A percentile compares a stretch with the other conserved stretches of the same genome.
phyloP scores from a whole-genome alignment of 2,329 filamentous ascomycete genomes.

The Neocucurbitaria cava region DNA sequence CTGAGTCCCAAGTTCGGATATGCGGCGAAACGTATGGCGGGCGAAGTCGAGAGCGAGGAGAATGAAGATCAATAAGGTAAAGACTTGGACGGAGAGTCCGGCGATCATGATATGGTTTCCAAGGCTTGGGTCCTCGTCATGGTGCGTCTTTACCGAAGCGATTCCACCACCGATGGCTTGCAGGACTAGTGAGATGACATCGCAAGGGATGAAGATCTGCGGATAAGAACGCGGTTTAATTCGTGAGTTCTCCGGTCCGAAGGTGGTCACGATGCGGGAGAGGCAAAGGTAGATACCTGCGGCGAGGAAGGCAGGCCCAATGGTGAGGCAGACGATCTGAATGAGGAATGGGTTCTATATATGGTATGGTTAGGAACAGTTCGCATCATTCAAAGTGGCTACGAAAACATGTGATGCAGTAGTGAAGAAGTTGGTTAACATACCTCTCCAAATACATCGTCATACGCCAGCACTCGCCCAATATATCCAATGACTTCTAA shows the following conservation, averaged over 20 bases:
- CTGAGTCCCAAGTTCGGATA: slow-evolving; percentile 24
- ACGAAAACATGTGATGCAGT: background rate
- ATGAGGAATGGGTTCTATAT: slow-evolving; percentile 65
- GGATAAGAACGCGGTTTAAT: slow-evolving; percentile 56
- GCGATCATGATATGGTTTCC: slow-evolving; percentile 57
- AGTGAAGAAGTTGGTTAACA: background rate
- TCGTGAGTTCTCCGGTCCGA: slow-evolving; percentile 51
- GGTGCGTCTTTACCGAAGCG: slow-evolving; percentile 45
- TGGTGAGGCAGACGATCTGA: slow-evolving; percentile 70
- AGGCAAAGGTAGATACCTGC: slow-evolving; percentile 73
- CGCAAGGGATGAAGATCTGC: slow-evolving; percentile 59
- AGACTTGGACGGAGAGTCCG: slow-evolving; percentile 54
- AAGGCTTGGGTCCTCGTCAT: slow-evolving; percentile 38
- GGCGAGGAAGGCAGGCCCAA: slow-evolving; percentile 61
- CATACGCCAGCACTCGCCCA: slow-evolving; percentile 64
- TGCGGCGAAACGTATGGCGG: slow-evolving; percentile 32
- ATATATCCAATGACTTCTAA: slow-evolving; percentile 68
- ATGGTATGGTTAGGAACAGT: slow-evolving; percentile 4
- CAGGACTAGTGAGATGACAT: slow-evolving; percentile 54
- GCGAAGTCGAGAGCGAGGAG: slow-evolving; percentile 52
- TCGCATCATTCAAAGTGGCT: background rate
- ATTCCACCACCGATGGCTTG: slow-evolving; percentile 55
- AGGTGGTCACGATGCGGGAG: slow-evolving; percentile 50
- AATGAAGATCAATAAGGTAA: slow-evolving; percentile 53
- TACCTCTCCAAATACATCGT: slow-evolving; percentile 63